A percentile compares a stretch with the other conserved stretches of the same genome.
These are phyloP conservation scores for Ascochyta viciae-villosae DNA, from an alignment of 2,329 filamentous ascomycete genomes.

Conservation along the genomic window DNA sequence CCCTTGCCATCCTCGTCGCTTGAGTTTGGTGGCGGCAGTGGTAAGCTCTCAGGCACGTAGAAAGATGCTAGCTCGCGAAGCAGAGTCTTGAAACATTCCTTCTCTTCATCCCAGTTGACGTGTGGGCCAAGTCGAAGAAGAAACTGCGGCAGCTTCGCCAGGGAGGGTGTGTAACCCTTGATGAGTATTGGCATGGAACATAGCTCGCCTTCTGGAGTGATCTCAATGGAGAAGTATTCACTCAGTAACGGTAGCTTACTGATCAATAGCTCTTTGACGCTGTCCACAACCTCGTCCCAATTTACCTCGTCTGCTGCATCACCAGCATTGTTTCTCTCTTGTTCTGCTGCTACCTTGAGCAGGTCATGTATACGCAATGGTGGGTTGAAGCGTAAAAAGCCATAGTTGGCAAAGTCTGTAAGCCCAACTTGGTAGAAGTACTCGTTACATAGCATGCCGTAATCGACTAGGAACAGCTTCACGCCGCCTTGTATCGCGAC, in stretches of 20 bases:
- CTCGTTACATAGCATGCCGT: constrained; percentile 82
- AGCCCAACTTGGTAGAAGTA: constrained; percentile 96
- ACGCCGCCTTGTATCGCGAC: constrained; percentile 94
- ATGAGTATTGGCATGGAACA: constrained; percentile 81
- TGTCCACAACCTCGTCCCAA: constrained; percentile 69
- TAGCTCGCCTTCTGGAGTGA: constrained; percentile 79
- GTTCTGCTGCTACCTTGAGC: constrained; percentile 73
- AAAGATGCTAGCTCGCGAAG: constrained; percentile 86
- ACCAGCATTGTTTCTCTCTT: constrained; percentile 65
- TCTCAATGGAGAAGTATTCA: constrained; percentile 90
- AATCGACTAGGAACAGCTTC: constrained; percentile 91
- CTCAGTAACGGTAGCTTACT: constrained; percentile 82
- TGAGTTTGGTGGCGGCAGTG: constrained; percentile 51
- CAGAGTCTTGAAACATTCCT: constrained; percentile 83
- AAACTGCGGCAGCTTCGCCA: constrained; percentile 88
- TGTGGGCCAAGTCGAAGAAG: constrained; percentile 86
- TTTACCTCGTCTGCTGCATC: constrained; percentile 64
- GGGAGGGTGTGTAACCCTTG: constrained; percentile 84
- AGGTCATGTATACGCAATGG: constrained; percentile 75
- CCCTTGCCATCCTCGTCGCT: constrained; percentile 52
- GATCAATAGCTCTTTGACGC: constrained; percentile 73
- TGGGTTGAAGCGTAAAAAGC: constrained; percentile 79
- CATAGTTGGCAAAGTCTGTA: constrained; percentile 96
- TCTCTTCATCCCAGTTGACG: constrained; percentile 86
- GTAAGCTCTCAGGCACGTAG: constrained; percentile 87